Base-by-base conservation (phyloP, 345 rosid genomes). In the Raphanus sativus region DNA sequence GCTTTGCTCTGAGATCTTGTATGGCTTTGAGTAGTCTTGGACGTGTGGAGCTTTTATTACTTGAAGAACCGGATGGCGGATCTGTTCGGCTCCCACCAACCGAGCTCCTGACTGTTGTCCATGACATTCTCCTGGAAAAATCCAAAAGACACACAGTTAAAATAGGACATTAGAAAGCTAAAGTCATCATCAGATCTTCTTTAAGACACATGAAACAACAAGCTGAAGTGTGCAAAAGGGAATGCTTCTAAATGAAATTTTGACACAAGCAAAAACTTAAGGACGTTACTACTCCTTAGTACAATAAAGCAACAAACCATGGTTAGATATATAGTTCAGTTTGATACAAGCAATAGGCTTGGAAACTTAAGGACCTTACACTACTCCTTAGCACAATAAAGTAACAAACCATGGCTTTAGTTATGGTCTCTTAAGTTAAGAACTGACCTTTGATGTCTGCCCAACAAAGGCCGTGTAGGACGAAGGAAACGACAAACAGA, bases 1-100 rank as follows among this genome's bases (percentile, higher is more conserved):
- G 64, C 77, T 85, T 87, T 61, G 81, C 78, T 78, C 83, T 89
- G 67, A 94, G 69, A 76, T 76, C 81, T 70, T 71, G 91, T 65
- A 94, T 77, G 30, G 87, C 86, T 83, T 83, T 86, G 54, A 90
- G 70, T 74, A 91, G 76, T 61, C 98, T 77, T 4, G 96, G 88
- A 21, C 91, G 74, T 45, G 87, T 85, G 65, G 75, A 68, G 32
- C 65, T 77, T 71, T 82, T 54, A 50, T 82, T 82, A 8, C 84
- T 59, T 36, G 74, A 63, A 69, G 82, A 25, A 61, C 60, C 3
- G 5, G 98, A 69, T 70, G 91, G 78, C 74, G 94, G 88, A 81
- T 89, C 91, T 55, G 86, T 75, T 79, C 84, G 81, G 69, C 82
- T 66, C 45, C 83, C 84, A 84, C 85, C 84, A 21, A 75, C 77